Evolutionary conservation across 108 stramenopile genomes (phyloP).

Genomic region (Cylindrotheca fusiformis): DNA sequence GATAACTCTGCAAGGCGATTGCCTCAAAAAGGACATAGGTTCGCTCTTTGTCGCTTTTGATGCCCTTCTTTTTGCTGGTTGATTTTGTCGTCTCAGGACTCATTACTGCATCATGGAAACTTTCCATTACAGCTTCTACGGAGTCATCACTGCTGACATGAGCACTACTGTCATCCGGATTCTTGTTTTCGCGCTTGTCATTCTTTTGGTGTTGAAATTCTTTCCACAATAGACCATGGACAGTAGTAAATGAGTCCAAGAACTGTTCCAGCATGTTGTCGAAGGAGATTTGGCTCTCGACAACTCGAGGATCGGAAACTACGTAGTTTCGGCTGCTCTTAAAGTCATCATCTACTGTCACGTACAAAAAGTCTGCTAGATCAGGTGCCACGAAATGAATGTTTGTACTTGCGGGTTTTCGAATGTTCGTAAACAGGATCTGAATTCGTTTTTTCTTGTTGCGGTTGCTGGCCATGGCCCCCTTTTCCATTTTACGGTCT

Average conservation of each 20-base stretch:
- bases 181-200: not conserved
- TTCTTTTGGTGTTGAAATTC: not conserved
- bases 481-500: not conserved
- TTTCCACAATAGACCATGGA: not conserved
- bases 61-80: not conserved
- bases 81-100: not conserved
- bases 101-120: slow-evolving; percentile 5
- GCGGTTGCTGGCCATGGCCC: not conserved
- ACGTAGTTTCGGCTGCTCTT: not conserved
- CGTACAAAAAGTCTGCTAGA: slow-evolving; percentile 41
- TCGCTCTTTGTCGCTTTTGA: not conserved
- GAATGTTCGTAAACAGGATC: not conserved
- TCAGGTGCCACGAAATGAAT: slow-evolving; percentile 46
- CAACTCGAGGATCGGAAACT: not conserved
- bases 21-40: slow-evolving; percentile 15
- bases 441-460: not conserved
- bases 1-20: not conserved
- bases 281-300: not conserved
- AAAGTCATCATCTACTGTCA: not conserved
- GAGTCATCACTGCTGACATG: slow-evolving; percentile 7
- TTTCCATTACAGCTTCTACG: slow-evolving; percentile 14
- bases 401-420: slow-evolving; percentile 8
- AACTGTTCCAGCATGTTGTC: not conserved
- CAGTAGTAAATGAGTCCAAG: not conserved
- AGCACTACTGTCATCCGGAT: slow-evolving; percentile 1